Conservation (phyloP, 345 rosid species). For the Durio zibethinus region DNA sequence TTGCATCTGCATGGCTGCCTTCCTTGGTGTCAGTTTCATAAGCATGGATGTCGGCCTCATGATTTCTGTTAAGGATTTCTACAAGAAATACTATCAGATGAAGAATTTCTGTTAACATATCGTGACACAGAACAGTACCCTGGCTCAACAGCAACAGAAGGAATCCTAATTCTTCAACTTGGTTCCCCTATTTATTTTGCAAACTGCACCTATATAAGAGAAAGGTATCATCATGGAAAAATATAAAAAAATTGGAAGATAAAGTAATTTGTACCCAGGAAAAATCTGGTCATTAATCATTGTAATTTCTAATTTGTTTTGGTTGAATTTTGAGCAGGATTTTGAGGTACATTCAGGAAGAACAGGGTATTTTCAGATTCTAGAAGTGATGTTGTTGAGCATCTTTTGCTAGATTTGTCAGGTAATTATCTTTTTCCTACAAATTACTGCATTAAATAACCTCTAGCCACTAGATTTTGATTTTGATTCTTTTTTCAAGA, state of each 20-base stretch:
- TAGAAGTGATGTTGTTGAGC: slow-evolving; percentile 39
- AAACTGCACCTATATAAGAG: slow-evolving; percentile 62
- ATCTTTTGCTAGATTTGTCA: slow-evolving; percentile 66
- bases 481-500: too few relatives aligned
- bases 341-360: slow-evolving; percentile 62
- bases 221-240: slow-evolving; percentile 37
- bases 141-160: slow-evolving; percentile 31
- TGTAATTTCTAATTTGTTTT: neutral
- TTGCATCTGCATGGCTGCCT: slow-evolving; percentile 68
- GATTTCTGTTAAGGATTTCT: slow-evolving; percentile 52
- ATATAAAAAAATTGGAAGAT: neutral
- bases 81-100: neutral
- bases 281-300: neutral
- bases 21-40: slow-evolving; percentile 72
- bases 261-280: neutral
- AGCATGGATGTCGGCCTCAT: slow-evolving; percentile 82
- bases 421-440: slow-evolving; percentile 29
- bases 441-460: too few relatives aligned
- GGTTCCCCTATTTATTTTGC: slow-evolving; percentile 96
- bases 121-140: slow-evolving; percentile 79
- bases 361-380: slow-evolving; percentile 23
- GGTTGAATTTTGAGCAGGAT: slow-evolving; percentile 32
- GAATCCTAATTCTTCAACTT: slow-evolving; percentile 59
- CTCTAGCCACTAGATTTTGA: too few relatives aligned
- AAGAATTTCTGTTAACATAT: too few relatives aligned